Conservation (phyloP, 768 basidiomycete genomes). For the Glaciozyma antarctica region DNA sequence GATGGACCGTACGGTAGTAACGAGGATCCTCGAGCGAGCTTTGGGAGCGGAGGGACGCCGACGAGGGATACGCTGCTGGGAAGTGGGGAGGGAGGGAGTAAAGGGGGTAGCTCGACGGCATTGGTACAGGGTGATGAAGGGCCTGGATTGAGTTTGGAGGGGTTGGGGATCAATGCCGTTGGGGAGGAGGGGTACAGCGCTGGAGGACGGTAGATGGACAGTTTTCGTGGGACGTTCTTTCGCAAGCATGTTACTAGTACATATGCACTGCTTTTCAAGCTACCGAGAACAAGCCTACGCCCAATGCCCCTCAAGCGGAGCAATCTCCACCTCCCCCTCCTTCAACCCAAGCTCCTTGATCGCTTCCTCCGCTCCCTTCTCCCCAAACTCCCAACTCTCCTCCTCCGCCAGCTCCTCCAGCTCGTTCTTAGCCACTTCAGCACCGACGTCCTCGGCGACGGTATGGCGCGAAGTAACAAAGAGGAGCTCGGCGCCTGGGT, state of each 20-base stretch:
- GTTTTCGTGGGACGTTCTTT: too few species aligned
- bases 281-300: constrained; percentile 35
- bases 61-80: constrained; percentile 3
- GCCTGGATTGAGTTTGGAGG: neutral
- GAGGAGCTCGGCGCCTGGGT: constrained; percentile 50
- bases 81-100: too few species aligned
- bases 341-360: constrained; percentile 45
- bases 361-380: constrained; percentile 35
- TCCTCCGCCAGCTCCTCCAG: constrained; percentile 4
- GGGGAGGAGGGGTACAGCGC: too few species aligned
- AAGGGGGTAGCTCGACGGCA: constrained; percentile 13
- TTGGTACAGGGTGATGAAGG: constrained; percentile 11
- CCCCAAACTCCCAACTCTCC: constrained; percentile 42
- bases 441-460: constrained; percentile 48
- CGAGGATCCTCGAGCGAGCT: constrained; percentile 1
- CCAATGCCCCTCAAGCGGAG: constrained; percentile 50
- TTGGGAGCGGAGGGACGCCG: constrained; percentile 2
- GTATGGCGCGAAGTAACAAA: constrained; percentile 50
- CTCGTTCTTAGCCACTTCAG: constrained; percentile 25
- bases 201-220: too few species aligned
- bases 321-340: constrained; percentile 47
- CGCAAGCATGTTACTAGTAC: too few species aligned
- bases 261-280: too few species aligned
- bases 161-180: neutral
- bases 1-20: neutral